Evolutionary conservation across 768 basidiomycete species (phyloP).

Genomic region (Amanita polypyramis): DNA sequence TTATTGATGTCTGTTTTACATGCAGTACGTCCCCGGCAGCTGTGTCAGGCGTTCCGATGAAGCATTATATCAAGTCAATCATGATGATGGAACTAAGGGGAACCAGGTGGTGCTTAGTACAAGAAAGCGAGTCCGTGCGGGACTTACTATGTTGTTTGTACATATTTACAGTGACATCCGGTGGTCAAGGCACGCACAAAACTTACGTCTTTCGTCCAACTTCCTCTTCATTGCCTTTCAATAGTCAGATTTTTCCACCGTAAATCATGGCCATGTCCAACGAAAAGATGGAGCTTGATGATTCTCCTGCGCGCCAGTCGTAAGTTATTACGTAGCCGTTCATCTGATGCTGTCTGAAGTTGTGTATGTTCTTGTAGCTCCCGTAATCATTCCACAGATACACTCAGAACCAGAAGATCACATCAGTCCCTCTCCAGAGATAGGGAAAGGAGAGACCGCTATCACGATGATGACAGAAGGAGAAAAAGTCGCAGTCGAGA

Average conservation of each 20-base stretch:
- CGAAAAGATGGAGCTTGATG: constrained; percentile 56
- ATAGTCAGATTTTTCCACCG: neutral
- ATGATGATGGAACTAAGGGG: too few species aligned
- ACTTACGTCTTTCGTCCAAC: constrained; percentile 7
- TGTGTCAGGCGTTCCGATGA: constrained; percentile 41
- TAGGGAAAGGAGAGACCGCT: constrained; percentile 43
- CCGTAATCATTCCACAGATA: constrained; percentile 70
- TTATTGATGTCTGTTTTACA: too few species aligned
- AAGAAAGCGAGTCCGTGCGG: constrained; percentile 41
- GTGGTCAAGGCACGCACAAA: constrained; percentile 6
- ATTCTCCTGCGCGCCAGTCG: constrained; percentile 51
- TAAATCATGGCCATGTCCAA: constrained; percentile 32
- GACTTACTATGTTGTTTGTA: constrained; percentile 23
- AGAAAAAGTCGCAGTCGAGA: constrained; percentile 57
- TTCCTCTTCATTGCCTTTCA: neutral
- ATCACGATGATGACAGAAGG: constrained; percentile 50
- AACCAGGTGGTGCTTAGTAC: too few species aligned
- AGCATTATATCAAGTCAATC: neutral
- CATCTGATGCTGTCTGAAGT: constrained; percentile 3
- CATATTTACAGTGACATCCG: constrained; percentile 2
- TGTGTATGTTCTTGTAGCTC: constrained; percentile 28
- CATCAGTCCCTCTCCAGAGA: constrained; percentile 66
- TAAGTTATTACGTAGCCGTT: constrained; percentile 21
- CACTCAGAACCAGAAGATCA: constrained; percentile 60
- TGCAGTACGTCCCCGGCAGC: neutral